These are phyloP conservation scores for Monilinia fructicola DNA, from an alignment of 2,329 filamentous ascomycete species.

Conservation along the genomic window DNA sequence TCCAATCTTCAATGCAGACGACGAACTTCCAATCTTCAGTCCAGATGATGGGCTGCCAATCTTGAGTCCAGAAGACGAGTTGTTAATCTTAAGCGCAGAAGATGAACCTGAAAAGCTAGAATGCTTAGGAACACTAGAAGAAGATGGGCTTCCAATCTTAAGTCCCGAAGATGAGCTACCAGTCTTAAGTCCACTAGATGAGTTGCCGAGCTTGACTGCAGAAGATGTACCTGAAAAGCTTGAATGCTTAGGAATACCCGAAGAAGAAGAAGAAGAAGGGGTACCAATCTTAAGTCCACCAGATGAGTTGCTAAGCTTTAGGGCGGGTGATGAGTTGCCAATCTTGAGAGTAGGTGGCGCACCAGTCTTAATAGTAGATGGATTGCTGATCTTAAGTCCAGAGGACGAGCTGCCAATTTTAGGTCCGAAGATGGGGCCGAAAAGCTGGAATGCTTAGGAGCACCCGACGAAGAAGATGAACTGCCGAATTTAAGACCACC, in stretches of 20 bases:
- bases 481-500: not conserved
- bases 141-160: not conserved
- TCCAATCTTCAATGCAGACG: not conserved
- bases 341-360: not conserved
- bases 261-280: not conserved
- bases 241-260: not conserved
- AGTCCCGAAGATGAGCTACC: not conserved
- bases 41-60: not conserved
- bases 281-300: slow-evolving; percentile 6
- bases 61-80: not conserved
- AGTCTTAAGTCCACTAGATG: slow-evolving; percentile 4
- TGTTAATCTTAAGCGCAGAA: slow-evolving; percentile 2
- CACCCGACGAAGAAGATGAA: not conserved
- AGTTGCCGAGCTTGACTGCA: not conserved
- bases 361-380: not conserved
- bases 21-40: not conserved
- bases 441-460: too few relatives aligned
- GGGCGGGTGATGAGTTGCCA: not conserved
- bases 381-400: not conserved
- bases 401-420: slow-evolving; percentile 7
- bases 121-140: not conserved
- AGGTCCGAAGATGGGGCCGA: not conserved
- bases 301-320: too few relatives aligned
- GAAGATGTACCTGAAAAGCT: not conserved
- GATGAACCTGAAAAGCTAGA: not conserved